A percentile compares a stretch with the other conserved stretches of the same genome.
Conservation (phyloP, 2,329 filamentous ascomycete species). For the Orbilia oligospora region DNA sequence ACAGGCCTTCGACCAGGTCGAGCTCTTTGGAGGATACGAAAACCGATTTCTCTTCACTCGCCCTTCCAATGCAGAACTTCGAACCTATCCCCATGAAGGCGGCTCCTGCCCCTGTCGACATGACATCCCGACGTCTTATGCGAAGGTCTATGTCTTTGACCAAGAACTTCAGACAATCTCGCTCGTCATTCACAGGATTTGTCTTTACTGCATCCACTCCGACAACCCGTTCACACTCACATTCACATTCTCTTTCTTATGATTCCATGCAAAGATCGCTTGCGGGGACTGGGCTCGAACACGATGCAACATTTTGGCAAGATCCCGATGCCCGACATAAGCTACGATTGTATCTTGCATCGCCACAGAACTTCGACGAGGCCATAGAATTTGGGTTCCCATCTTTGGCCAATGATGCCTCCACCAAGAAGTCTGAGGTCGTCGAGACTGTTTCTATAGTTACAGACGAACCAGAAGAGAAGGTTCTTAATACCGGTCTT, state of each 20-base stretch:
- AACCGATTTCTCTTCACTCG: constrained; percentile 62
- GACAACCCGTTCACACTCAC: constrained; percentile 50
- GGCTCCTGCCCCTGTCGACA: constrained; percentile 46
- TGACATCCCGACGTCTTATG: constrained; percentile 49
- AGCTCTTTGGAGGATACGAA: constrained; percentile 57
- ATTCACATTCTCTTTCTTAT: constrained; percentile 50
- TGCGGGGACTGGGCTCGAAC: constrained; percentile 74
- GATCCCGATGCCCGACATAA: constrained; percentile 90
- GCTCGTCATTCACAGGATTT: constrained; percentile 57
- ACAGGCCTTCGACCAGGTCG: constrained; percentile 64
- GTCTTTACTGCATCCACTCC: constrained; percentile 58
- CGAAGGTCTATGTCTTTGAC: constrained; percentile 58
- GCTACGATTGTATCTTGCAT: constrained; percentile 86
- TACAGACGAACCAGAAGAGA: constrained; percentile 38
- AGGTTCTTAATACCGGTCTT: constrained; percentile 47
- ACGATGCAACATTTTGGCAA: constrained; percentile 84
- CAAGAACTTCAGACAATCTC: constrained; percentile 58
- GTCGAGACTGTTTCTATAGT: constrained; percentile 55
- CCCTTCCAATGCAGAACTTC: constrained; percentile 60
- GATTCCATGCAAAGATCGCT: constrained; percentile 29
- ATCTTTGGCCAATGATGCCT: constrained; percentile 68
- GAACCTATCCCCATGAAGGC: constrained; percentile 41
- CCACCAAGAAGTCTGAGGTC: constrained; percentile 64
- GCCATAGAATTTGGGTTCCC: constrained; percentile 95
- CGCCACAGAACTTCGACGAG: constrained; percentile 92